phyloP scores from a whole-genome alignment of 2,329 filamentous ascomycete species.

The Arthrobotrys iridis region DNA sequence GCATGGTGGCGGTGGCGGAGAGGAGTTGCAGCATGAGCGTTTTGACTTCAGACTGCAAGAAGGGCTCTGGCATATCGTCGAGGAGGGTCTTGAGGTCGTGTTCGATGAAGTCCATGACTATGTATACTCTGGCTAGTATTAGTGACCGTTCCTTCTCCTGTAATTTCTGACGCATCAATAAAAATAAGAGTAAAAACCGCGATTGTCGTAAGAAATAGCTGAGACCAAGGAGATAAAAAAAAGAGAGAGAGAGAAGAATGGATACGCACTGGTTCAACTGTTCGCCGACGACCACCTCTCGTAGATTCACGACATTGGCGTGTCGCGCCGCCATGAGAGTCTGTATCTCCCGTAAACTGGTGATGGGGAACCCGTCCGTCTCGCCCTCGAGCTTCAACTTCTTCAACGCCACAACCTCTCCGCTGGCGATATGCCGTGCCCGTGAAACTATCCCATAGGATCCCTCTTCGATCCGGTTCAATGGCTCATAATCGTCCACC shows the following conservation, averaged over 20 bases:
- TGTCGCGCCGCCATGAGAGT: constrained; percentile 82
- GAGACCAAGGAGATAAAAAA: too few relatives aligned
- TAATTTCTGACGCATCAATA: constrained; percentile 60
- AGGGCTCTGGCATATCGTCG: constrained; percentile 92
- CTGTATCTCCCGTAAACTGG: constrained; percentile 91
- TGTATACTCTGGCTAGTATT: constrained; percentile 73
- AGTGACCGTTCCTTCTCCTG: constrained; percentile 58
- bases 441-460: constrained; percentile 94
- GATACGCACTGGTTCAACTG: constrained; percentile 68
- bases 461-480: constrained; percentile 98
- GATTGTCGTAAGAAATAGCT: too few relatives aligned
- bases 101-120: constrained; percentile 97
- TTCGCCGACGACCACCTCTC: constrained; percentile 84
- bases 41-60: constrained; percentile 91
- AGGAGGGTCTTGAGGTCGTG: constrained; percentile 95
- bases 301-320: constrained; percentile 80
- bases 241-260: neutral
- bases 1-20: constrained; percentile 83
- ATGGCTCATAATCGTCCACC: constrained; percentile 86
- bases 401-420: constrained; percentile 88
- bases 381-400: constrained; percentile 86
- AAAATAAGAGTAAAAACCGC: constrained; percentile 45
- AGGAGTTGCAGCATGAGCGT: constrained; percentile 85
- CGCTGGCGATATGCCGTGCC: constrained; percentile 77
- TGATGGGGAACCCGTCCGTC: constrained; percentile 87